These are phyloP conservation scores for Pyrrhoderma lamaoense DNA, from an alignment of 1,284 basidiomycete genomes.

Conservation along the genomic window DNA sequence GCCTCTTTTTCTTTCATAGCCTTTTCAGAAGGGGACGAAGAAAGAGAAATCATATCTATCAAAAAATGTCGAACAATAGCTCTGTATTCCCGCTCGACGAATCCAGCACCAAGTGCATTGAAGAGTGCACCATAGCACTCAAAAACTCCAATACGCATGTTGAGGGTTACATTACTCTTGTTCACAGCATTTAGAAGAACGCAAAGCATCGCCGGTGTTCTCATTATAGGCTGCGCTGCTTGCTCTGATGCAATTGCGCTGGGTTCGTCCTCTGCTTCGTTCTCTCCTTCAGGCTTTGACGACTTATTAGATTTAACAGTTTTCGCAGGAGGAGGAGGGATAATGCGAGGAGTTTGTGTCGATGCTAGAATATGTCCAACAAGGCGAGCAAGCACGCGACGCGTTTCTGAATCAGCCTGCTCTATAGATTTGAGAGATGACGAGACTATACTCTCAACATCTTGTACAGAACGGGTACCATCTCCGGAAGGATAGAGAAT, in stretches of 20 bases:
- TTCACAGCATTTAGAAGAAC: slow-evolving; percentile 78
- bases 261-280: slow-evolving; percentile 53
- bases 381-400: slow-evolving; percentile 71
- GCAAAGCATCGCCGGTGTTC: slow-evolving; percentile 74
- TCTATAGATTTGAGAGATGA: slow-evolving; percentile 77
- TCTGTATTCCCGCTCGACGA: slow-evolving; percentile 80
- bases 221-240: slow-evolving; percentile 65
- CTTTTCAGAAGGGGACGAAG: slow-evolving; percentile 23
- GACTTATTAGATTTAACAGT: slow-evolving; percentile 56
- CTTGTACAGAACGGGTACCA: slow-evolving; percentile 44
- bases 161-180: slow-evolving; percentile 59
- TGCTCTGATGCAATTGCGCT: slow-evolving; percentile 46
- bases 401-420: slow-evolving; percentile 76
- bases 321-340: slow-evolving; percentile 37
- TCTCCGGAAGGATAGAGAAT: slow-evolving; percentile 56
- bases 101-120: slow-evolving; percentile 65
- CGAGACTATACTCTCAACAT: slow-evolving; percentile 70
- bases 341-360: slow-evolving; percentile 70
- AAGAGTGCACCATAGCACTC: slow-evolving; percentile 85
- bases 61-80: slow-evolving; percentile 76
- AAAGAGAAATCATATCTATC: slow-evolving; percentile 64
- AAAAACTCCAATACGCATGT: slow-evolving; percentile 77
- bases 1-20: slow-evolving; percentile 42
- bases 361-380: slow-evolving; percentile 80
- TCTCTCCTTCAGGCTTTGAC: slow-evolving; percentile 45